Conservation (phyloP, 1,284 basidiomycete genomes). For the Megacollybia platyphylla region DNA sequence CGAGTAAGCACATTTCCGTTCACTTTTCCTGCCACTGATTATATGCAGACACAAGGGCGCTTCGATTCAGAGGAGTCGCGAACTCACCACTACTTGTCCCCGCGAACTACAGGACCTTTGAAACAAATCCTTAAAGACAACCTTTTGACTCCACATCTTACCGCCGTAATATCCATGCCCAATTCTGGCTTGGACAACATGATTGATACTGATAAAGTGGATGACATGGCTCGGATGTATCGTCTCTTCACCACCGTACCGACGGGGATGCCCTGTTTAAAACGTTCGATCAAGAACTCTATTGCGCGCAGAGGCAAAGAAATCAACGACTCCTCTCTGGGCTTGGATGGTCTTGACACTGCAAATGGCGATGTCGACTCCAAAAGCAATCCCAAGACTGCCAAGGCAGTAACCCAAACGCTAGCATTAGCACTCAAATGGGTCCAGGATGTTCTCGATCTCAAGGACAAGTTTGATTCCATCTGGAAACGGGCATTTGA, state of each 20-base stretch:
- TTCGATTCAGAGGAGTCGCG: conserved; percentile 81
- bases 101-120: conserved; percentile 60
- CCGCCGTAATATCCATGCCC: conserved; percentile 66
- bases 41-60: conserved; percentile 65
- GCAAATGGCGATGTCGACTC: conserved; percentile 23
- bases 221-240: conserved; percentile 76
- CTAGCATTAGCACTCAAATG: conserved; percentile 68
- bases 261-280: conserved; percentile 55
- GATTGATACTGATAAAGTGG: conserved; percentile 73
- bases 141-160: conserved; percentile 72
- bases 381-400: conserved; percentile 21
- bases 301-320: conserved; percentile 69
- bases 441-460: conserved; percentile 86
- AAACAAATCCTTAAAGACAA: conserved; percentile 68
- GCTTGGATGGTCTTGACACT: conserved; percentile 20
- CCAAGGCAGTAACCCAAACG: conserved; percentile 29
- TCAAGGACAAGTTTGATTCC: conserved; percentile 86
- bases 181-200: conserved; percentile 82
- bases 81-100: conserved; percentile 82
- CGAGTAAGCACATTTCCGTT: conserved; percentile 39
- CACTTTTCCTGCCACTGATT: conserved; percentile 5
- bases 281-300: conserved; percentile 63
- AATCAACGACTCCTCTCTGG: conserved; percentile 53
- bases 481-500: conserved; percentile 66
- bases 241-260: conserved; percentile 67